Evolutionary conservation across 2,329 filamentous ascomycete species (phyloP), one percentile per base, ranked within the genome.

Genomic region (Fusarium camptoceras): DNA sequence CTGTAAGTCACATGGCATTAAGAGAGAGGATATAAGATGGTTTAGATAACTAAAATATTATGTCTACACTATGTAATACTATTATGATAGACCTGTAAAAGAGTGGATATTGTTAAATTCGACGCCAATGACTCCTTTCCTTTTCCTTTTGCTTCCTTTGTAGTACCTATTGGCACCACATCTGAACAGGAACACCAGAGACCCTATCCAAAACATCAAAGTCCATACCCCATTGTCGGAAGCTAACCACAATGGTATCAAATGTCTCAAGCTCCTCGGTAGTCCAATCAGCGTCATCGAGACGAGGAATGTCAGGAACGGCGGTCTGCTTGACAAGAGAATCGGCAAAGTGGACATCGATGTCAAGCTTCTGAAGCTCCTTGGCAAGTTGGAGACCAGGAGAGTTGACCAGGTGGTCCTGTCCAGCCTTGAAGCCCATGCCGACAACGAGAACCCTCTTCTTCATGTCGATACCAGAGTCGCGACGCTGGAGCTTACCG

Each of bases 401-500:
- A 0, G 72, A 74, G 55, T 74, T 73, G 43, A 70, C 64, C 1
- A 74, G 58, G 9, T 74, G 70, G 14, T 61, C 67, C 20, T 74
- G 72, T n/a, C 72, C 70, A 2, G 72, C 64, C 61, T 74, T 73
- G 59, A 74, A 73, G 4, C 70, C 70, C 46, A 74, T 59, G 0
- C 70, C 70, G 0, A 74, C 70, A 9, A 74, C 66, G 1, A 73
- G 55, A 2, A 73, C 34, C 5, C 53, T 50, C 47, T 73, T 73
- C 5, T 16, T 12, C 4, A 72, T 27, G 0, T 59, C 46, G 1
- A 68, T 47, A 0, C 64, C 70, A 0, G 70, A 72, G 39, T 70
- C 68, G 20, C 63, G 55, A 4, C 55, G 59, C 18, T 43, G 39
- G 6, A 27, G 14, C 31, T 58, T 71, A 0, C 31, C 30, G 2